Base-by-base conservation (phyloP, 2,329 filamentous ascomycete genomes). In the Fusarium chaquense region DNA sequence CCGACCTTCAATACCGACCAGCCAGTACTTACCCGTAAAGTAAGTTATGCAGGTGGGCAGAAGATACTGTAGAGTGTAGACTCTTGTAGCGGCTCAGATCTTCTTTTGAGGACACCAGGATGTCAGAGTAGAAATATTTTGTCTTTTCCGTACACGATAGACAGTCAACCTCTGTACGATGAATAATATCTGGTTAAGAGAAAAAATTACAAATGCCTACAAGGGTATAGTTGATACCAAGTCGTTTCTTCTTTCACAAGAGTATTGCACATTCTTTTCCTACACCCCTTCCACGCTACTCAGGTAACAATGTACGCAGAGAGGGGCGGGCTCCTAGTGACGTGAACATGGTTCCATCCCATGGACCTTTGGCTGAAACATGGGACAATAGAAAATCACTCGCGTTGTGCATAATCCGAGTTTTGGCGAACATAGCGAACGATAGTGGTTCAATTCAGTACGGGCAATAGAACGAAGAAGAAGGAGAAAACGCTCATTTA, bases 391-490 rank as follows among this genome's bases (percentile, higher is more conserved):
- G 28, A 57, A 63, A 61, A 71, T 55, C 51, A 61, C 58, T 61
- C 20, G 54, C 38, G 38, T 55, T 28, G 26, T 47, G 43, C 51
- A 68, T 58, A 53, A 47, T 60, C 36, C 43, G 32, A 50, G 7
- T 38, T 52, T 65, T 69, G 68, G 49, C 60, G 64, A 70, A 33
- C 53, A 62, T 58, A 58, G 55, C 59, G 67, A 62, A 13, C 49
- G 13, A 41, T 30, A 41, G 36, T 52, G 32, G 18, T 41, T 12
- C 13, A 13, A 22, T 52, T 16, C 26, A 40, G 35, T 41, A 15
- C 20, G 35, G 24, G 16, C 6, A 20, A 36, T 41, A 26, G 18
- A 33, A 36, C 30, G 22, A 26, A 20, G 36, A 22, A 35, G 33
- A 35, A 35, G 33, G 9, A 35, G 16, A 8, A 33, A 15, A 22